These are phyloP conservation scores for Gremmenia infestans DNA, from an alignment of 2,329 filamentous ascomycete genomes.

Conservation along the genomic window DNA sequence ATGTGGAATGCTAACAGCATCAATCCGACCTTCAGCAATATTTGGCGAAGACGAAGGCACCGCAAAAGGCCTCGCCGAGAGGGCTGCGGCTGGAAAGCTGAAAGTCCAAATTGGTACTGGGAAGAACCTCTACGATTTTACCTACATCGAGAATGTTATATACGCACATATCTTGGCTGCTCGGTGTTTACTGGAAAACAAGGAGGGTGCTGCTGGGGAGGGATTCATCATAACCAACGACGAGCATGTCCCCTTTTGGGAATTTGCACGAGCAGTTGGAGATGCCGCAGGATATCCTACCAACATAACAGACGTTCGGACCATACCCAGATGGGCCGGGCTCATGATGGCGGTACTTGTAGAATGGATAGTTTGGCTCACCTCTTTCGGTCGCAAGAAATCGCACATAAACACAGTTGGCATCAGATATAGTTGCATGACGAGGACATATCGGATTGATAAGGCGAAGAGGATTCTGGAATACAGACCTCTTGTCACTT, in stretches of 20 bases:
- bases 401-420: slow-evolving; percentile 5
- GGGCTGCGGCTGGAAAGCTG: slow-evolving; percentile 41
- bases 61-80: slow-evolving; percentile 33
- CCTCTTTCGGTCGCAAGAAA: slow-evolving; percentile 12
- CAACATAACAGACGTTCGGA: slow-evolving; percentile 3
- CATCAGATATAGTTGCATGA: slow-evolving; percentile 62
- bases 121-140: slow-evolving; percentile 49
- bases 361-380: slow-evolving; percentile 16
- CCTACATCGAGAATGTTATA: slow-evolving; percentile 47
- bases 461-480: slow-evolving; percentile 66
- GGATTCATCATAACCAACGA: slow-evolving; percentile 19
- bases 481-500: slow-evolving; percentile 59
- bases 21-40: slow-evolving; percentile 45
- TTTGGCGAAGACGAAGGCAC: slow-evolving; percentile 40
- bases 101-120: slow-evolving; percentile 47
- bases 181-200: slow-evolving; percentile 29
- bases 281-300: slow-evolving; percentile 5
- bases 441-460: slow-evolving; percentile 66
- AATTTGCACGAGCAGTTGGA: slow-evolving; percentile 9
- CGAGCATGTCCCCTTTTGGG: slow-evolving; percentile 15
- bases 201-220: slow-evolving; percentile 9
- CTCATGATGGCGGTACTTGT: slow-evolving; percentile 9
- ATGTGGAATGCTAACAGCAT: slow-evolving; percentile 41
- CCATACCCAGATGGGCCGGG: slow-evolving; percentile 6
- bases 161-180: slow-evolving; percentile 47